Evolutionary conservation across 1,284 basidiomycete species (phyloP).

Genomic region (Ustilago nuda): DNA sequence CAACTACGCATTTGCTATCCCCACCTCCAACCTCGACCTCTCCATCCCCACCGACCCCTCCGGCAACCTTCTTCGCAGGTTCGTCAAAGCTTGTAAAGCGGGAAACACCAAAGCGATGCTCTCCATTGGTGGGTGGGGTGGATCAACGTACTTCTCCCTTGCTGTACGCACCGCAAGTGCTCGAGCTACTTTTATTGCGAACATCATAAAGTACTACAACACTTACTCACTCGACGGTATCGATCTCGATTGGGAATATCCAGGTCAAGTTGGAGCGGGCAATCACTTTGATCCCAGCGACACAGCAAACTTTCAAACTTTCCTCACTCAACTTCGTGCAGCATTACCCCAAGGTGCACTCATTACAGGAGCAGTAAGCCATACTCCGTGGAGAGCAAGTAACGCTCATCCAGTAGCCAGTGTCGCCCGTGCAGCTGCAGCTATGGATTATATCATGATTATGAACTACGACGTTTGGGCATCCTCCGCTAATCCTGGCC

Average conservation of each 20-base stretch:
- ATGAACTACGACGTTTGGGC: conserved; percentile 68
- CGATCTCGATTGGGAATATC: conserved; percentile 75
- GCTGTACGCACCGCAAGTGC: conserved; percentile 41
- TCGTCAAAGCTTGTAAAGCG: conserved; percentile 51
- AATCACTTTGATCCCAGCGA: conserved; percentile 63
- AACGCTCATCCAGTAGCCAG: conserved; percentile 49
- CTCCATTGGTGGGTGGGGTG: conserved; percentile 60
- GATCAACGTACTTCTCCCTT: conserved; percentile 52
- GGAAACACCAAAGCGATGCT: conserved; percentile 50
- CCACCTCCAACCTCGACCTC: conserved; percentile 42
- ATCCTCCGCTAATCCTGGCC: conserved; percentile 39
- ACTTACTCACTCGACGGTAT: conserved; percentile 74
- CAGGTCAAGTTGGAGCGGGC: conserved; percentile 18
- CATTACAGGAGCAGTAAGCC: conserved; percentile 57
- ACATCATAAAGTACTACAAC: conserved; percentile 70
- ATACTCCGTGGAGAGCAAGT: conserved; percentile 40
- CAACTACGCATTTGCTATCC: conserved; percentile 61
- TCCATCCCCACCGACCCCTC: conserved; percentile 42
- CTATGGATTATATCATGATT: conserved; percentile 60
- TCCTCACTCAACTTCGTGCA: conserved; percentile 67
- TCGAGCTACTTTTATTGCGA: conserved; percentile 41
- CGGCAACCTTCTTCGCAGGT: conserved; percentile 23
- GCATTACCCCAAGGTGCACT: conserved; percentile 71
- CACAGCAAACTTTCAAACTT: conserved; percentile 59
- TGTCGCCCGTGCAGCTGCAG: conserved; percentile 48